A percentile compares a stretch with the other conserved stretches of the same genome.
phyloP scores from a whole-genome alignment of 1,284 basidiomycete species.

The Puccinia polysora region DNA sequence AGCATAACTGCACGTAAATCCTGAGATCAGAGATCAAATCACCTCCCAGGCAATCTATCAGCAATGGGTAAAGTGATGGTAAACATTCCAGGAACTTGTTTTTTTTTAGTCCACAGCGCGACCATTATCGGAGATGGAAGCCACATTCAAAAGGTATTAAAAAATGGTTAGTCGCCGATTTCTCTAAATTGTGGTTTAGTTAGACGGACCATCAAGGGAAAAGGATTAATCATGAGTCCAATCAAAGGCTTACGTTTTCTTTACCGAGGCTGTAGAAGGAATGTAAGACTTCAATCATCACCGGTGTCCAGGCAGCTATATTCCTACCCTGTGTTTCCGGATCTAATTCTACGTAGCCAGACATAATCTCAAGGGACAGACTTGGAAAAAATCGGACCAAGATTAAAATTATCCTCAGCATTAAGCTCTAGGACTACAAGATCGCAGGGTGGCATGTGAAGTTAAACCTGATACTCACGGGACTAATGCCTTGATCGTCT shows the following conservation, averaged over 20 bases:
- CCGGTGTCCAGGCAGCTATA: conserved; percentile 94
- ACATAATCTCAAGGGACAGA: conserved; percentile 80
- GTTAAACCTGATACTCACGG: conserved; percentile 64
- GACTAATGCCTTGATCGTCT: conserved; percentile 80
- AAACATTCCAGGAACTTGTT: conserved; percentile 30
- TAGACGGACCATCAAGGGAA: too few species aligned
- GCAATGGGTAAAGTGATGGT: conserved; percentile 29
- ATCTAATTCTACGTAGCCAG: conserved; percentile 84
- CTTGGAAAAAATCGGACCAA: conserved; percentile 55
- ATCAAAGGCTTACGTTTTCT: conserved; percentile 69
- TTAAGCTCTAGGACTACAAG: too few species aligned
- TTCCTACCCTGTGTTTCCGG: conserved; percentile 90
- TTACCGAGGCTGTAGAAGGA: conserved; percentile 86
- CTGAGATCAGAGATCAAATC: conserved; percentile 23
- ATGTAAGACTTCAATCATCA: conserved; percentile 84
- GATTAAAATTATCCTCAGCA: not conserved
- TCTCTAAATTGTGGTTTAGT: not conserved
- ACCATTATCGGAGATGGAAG: too few species aligned
- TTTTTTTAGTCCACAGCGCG: not conserved
- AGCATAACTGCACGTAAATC: conserved; percentile 29
- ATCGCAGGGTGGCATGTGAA: too few species aligned
- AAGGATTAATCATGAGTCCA: too few species aligned
- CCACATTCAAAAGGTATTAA: too few species aligned
- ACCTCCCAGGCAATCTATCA: conserved; percentile 20
- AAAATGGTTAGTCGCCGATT: not conserved